Base-by-base conservation (phyloP, 164 flowering plant species). In the Annona cherimola region DNA sequence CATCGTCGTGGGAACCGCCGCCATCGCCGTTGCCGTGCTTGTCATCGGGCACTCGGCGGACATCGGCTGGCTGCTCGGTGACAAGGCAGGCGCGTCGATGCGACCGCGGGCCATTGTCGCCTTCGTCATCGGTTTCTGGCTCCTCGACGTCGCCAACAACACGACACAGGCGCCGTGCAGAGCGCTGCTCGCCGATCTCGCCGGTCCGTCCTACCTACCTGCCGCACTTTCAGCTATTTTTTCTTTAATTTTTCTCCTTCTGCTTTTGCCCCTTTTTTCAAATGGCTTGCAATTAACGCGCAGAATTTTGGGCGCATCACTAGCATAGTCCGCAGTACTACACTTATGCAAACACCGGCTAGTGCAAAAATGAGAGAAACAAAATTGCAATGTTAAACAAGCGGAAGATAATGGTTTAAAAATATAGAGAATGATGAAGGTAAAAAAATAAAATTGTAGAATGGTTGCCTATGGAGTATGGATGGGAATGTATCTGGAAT, bases 131-230 rank as follows among this genome's bases (percentile, higher is more conserved):
- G 99, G 99, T 69, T 95, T 95, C 79, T 95, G 99, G 99, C 71
- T 95, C 41, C 90, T 95, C 50, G 99, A 95, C 77, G 87, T 90
- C 40, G 98, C 99, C 9, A 95, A 95, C 74, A 95, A 95, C 75
- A 75, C 82, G 83, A 90, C 92, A 67, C 98, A 95, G 76, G 98
- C 96, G 41, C 99, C 99, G 54, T 95, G 99, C 67, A 79, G 99
- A 75, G 99, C 99, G 73, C 84, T 95, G 39, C 97, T 95, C 57
- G 97, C 89, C 20, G 99, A 95, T 83, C 92, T 95, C 59, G 87
- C 98, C 5, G 94, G 99, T 92, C 74, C 69, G 63, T 45, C 35
- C 35, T 26, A 26, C 35, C 35, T 26, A 26, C 35, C 35, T 26
- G 35, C 35, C 35, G 35, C 35, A 26, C 35, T 7, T 57, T 45